phyloP scores from a whole-genome alignment of 306 rosid genomes.

The Cucurbita argyrosperma region DNA sequence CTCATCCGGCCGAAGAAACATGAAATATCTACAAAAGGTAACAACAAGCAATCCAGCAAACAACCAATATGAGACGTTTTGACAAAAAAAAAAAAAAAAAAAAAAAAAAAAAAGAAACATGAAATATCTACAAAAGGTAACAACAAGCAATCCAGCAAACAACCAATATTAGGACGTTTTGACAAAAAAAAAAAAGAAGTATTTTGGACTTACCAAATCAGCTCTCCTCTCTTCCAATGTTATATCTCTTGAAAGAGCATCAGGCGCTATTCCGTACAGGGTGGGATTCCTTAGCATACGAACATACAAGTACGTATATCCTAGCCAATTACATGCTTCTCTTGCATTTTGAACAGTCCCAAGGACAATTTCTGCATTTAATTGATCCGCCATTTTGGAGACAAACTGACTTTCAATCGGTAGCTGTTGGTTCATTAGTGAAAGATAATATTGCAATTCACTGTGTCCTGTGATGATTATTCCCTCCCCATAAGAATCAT shows the following conservation, averaged over 20 bases:
- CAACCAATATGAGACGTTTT: neutral
- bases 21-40: neutral
- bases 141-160: neutral
- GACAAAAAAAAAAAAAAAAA: neutral
- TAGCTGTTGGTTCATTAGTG: conserved; percentile 90
- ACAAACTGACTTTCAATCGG: conserved; percentile 91
- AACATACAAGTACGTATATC: conserved; percentile 67
- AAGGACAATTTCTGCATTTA: conserved; percentile 85
- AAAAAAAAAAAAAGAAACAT: neutral
- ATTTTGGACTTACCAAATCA: conserved; percentile 52
- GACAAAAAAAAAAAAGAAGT: neutral
- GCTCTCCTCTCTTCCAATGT: conserved; percentile 80
- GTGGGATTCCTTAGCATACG: conserved; percentile 77
- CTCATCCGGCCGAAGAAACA: neutral
- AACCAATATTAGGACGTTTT: neutral
- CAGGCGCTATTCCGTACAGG: conserved; percentile 68
- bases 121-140: neutral
- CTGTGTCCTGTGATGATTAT: conserved; percentile 81
- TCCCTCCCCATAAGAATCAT: conserved; percentile 78
- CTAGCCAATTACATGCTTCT: conserved; percentile 79
- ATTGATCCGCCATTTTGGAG: conserved; percentile 80
- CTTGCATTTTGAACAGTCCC: conserved; percentile 84
- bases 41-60: neutral
- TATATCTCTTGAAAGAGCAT: conserved; percentile 50
- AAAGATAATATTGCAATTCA: conserved; percentile 85